These are phyloP conservation scores for Teratosphaeria pseudoeucalypti DNA, from an alignment of 2,329 filamentous ascomycete genomes.

Conservation along the genomic window DNA sequence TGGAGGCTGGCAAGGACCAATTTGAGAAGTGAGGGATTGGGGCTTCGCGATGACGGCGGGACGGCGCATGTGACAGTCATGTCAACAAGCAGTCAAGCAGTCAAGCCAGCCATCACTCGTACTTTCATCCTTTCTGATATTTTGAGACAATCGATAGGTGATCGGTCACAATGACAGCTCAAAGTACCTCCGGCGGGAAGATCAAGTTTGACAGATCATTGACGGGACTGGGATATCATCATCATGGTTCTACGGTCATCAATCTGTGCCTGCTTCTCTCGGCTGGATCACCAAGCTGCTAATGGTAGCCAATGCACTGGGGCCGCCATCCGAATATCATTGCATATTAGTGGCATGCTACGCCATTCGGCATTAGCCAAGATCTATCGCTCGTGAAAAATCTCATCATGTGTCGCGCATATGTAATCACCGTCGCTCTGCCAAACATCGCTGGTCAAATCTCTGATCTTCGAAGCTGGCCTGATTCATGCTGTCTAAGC, in stretches of 20 bases:
- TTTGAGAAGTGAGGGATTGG: neutral
- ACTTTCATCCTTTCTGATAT: neutral
- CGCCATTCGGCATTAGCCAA: neutral
- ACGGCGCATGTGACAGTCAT: neutral
- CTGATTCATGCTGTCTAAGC: neutral
- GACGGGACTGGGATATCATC: neutral
- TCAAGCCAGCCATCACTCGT: neutral
- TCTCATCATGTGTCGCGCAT: neutral
- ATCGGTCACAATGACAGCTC: no score
- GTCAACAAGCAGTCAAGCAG: neutral
- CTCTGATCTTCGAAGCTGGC: neutral
- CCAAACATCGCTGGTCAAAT: neutral
- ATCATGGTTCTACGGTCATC: neutral
- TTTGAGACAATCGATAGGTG: neutral
- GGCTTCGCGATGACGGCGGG: neutral
- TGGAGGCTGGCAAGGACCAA: conserved; percentile 4
- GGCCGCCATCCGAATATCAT: neutral
- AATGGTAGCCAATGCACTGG: neutral
- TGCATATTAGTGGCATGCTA: neutral
- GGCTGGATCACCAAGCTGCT: no score
- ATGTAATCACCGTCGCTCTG: neutral
- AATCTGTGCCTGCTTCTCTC: neutral
- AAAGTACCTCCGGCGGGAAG: neutral
- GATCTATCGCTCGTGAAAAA: neutral
- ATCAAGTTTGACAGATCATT: neutral